These are phyloP conservation scores for Gaeumannomyces tritici DNA, from an alignment of 2,329 filamentous ascomycete genomes.

Conservation along the genomic window DNA sequence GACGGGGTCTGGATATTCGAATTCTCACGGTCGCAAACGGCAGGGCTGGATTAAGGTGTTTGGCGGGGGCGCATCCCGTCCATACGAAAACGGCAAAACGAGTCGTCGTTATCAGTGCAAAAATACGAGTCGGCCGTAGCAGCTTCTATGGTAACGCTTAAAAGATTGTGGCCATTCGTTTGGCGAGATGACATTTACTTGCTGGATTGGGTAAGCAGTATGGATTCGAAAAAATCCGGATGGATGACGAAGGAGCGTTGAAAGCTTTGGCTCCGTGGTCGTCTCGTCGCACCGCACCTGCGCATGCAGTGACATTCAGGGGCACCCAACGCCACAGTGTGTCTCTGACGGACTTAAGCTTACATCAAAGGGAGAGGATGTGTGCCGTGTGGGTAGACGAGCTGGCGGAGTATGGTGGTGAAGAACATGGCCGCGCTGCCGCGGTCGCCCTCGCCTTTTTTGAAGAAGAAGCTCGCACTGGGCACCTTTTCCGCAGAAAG, in stretches of 20 bases:
- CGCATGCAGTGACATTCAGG: no score
- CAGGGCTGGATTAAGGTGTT: background rate
- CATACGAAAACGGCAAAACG: background rate
- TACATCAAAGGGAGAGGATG: no score
- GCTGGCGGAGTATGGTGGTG: constrained; percentile 26
- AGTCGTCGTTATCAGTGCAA: background rate
- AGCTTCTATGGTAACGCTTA: background rate
- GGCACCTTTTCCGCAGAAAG: no score
- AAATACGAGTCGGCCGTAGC: background rate
- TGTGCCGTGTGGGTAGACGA: no score
- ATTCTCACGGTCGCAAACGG: no score
- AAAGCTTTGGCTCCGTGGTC: no score
- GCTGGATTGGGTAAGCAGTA: background rate
- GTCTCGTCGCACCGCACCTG: no score
- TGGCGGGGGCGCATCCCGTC: background rate
- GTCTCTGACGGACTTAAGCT: background rate
- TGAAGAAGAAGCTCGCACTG: no score
- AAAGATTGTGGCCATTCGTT: background rate
- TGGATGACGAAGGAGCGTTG: background rate
- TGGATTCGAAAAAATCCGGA: background rate
- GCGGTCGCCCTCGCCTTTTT: no score
- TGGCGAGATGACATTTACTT: background rate
- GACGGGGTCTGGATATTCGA: background rate
- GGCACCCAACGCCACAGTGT: no score
- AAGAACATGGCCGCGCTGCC: no score